Percentiles rank a stretch among this genome's conserved stretches.
phyloP scores from a whole-genome alignment of 495 filamentous ascomycete genomes.

The Lichina pygmaea region DNA sequence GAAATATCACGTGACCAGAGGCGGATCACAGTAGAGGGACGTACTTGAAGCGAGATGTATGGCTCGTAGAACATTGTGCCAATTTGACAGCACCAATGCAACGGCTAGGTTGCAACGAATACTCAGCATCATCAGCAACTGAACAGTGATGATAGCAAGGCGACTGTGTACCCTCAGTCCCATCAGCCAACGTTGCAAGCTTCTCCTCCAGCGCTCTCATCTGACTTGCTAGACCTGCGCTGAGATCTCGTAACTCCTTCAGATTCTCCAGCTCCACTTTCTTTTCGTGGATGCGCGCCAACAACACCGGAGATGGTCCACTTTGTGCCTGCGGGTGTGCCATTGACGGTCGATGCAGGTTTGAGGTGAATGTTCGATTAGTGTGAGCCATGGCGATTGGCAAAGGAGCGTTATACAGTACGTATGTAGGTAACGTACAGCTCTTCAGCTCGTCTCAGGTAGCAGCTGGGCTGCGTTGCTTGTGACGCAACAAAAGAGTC shows the following conservation, averaged over 20 bases:
- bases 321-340: conserved; percentile 18
- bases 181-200: conserved; percentile 62
- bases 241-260: conserved; percentile 66
- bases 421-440: neutral
- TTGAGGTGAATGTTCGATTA: conserved; percentile 29
- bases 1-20: neutral
- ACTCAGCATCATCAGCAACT: conserved; percentile 5
- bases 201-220: conserved; percentile 84
- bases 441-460: too few species aligned
- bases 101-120: conserved; percentile 30
- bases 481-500: too few species aligned
- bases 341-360: conserved; percentile 32
- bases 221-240: conserved; percentile 59
- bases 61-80: conserved; percentile 80
- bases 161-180: conserved; percentile 55
- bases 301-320: conserved; percentile 56
- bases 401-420: neutral
- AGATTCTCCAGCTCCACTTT: conserved; percentile 78
- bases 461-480: too few species aligned
- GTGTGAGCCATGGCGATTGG: conserved; percentile 24
- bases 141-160: neutral
- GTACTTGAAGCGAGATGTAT: conserved; percentile 91
- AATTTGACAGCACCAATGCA: conserved; percentile 76
- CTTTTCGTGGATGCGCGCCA: conserved; percentile 77
- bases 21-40: conserved; percentile 8